These are phyloP conservation scores for Begonia peltatifolia DNA, from an alignment of 306 rosid genomes.

Conservation along the genomic window DNA sequence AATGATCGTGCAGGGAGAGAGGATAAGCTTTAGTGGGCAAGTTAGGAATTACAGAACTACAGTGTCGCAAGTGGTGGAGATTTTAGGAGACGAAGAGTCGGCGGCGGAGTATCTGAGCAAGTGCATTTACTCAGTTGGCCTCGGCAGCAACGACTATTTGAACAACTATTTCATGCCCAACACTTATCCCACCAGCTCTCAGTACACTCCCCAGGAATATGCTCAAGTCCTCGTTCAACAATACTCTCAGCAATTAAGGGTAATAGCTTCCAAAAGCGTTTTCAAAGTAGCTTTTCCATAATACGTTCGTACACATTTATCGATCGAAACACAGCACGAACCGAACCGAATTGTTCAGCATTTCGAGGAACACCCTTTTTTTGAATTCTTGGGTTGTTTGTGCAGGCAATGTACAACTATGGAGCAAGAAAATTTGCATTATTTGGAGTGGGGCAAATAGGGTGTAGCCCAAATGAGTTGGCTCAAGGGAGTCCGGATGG, in stretches of 20 bases:
- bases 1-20: constrained; percentile 40
- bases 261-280: constrained; percentile 1
- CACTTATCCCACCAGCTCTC: constrained; percentile 40
- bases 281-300: too few relatives aligned
- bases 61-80: constrained; percentile 51
- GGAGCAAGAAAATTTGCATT: constrained; percentile 85
- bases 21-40: constrained; percentile 75
- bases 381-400: not conserved
- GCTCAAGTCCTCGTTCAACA: constrained; percentile 52
- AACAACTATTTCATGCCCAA: constrained; percentile 94
- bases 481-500: constrained; percentile 84
- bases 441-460: constrained; percentile 85
- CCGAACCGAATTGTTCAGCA: too few relatives aligned
- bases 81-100: constrained; percentile 39
- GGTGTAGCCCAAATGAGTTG: constrained; percentile 73
- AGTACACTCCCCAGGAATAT: constrained; percentile 54
- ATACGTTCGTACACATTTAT: too few relatives aligned
- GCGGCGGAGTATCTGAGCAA: constrained; percentile 49
- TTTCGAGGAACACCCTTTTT: too few relatives aligned
- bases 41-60: constrained; percentile 58
- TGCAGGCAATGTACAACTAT: constrained; percentile 44
- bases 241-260: constrained; percentile 49
- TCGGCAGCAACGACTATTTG: constrained; percentile 94
- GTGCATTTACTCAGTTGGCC: constrained; percentile 76
- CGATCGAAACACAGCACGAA: too few relatives aligned